phyloP scores from a whole-genome alignment of 2,329 filamentous ascomycete genomes.

The Tolypocladium album region DNA sequence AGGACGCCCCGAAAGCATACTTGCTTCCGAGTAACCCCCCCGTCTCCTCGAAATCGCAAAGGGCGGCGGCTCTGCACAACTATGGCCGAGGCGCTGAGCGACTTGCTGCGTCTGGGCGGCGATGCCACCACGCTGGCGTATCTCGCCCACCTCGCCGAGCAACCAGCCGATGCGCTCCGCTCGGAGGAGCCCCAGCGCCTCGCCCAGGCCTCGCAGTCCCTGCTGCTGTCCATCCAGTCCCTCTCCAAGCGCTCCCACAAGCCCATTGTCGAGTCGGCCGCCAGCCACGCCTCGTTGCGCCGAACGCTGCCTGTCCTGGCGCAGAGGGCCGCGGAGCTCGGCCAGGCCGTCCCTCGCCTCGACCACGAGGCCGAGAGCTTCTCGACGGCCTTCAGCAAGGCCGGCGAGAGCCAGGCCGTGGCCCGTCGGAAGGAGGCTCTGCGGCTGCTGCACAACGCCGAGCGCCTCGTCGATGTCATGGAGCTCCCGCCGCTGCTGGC shows the following conservation, averaged over 20 bases:
- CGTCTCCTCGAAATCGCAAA: background rate
- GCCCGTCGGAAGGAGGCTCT: slow-evolving; percentile 68
- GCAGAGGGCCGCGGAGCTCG: slow-evolving; percentile 54
- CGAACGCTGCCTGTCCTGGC: slow-evolving; percentile 62
- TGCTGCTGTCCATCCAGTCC: slow-evolving; percentile 72
- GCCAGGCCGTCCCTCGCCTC: slow-evolving; percentile 63
- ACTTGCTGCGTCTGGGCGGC: slow-evolving; percentile 23
- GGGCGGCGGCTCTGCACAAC: background rate
- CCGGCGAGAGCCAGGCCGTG: slow-evolving; percentile 57
- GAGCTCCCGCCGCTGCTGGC: slow-evolving; percentile 80
- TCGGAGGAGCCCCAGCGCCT: slow-evolving; percentile 69
- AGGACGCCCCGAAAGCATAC: background rate
- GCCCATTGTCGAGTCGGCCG: slow-evolving; percentile 69
- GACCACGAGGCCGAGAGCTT: slow-evolving; percentile 73
- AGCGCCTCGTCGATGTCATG: slow-evolving; percentile 80
- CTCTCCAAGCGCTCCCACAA: slow-evolving; percentile 86
- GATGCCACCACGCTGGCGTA: slow-evolving; percentile 56
- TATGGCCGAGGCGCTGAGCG: slow-evolving; percentile 26
- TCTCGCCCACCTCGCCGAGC: slow-evolving; percentile 64
- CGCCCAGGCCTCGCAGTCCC: slow-evolving; percentile 69
- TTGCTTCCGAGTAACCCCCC: background rate
- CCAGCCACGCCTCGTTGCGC: slow-evolving; percentile 63
- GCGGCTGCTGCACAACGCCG: slow-evolving; percentile 74
- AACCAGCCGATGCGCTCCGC: slow-evolving; percentile 62
- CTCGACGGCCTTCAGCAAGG: slow-evolving; percentile 71